Evolutionary conservation across 2,329 filamentous ascomycete genomes (phyloP), one percentile per base, ranked within the genome.

Genomic region (Cercospora berteroae): DNA sequence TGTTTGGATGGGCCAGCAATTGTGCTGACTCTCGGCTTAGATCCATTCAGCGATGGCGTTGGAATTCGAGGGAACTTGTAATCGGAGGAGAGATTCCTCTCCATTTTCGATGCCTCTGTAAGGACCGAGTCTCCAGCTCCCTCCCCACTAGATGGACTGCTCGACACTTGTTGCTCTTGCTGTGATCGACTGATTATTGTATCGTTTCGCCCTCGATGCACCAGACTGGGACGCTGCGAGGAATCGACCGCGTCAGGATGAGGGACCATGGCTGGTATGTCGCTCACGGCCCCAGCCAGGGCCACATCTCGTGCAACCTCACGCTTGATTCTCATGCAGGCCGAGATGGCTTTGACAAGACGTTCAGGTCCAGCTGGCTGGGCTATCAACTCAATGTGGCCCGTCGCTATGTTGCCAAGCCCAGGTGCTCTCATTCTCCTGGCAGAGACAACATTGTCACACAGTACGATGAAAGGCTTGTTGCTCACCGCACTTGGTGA

Each of bases 401-500:
- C 63, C 16, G 66, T 68, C 1, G 68, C 70, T n/a, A 71, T 67
- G 25, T 64, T 62, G 29, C 69, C 67, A 4, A 73, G 64, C 5
- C 70, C 70, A 12, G 66, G 63, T 13, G 67, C 69, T 44, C 71
- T 52, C 13, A 75, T 60, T 9, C 70, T 67, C 5, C 73, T 63
- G 18, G 69, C 71, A 12, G 73, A 74, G 5, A 74, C 63, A 7
- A 71, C 70, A 62, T 70, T 74, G 25, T 73, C 68, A 57, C 73
- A 75, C 25, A 75, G 52, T 4, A 75, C 68, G 16, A 75, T 68
- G 42, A 73, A 65, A 6, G 73, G 73, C 48, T 67, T 73, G 52
- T 70, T 70, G 62, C 68, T 68, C 48, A 69, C 25, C 4, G 67
- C 67, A 39, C 65, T 67, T 16, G 69, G 67, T 12, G 70, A 69